Conservation (phyloP, 106 monocot species). For the Dendrobium huoshanense region DNA sequence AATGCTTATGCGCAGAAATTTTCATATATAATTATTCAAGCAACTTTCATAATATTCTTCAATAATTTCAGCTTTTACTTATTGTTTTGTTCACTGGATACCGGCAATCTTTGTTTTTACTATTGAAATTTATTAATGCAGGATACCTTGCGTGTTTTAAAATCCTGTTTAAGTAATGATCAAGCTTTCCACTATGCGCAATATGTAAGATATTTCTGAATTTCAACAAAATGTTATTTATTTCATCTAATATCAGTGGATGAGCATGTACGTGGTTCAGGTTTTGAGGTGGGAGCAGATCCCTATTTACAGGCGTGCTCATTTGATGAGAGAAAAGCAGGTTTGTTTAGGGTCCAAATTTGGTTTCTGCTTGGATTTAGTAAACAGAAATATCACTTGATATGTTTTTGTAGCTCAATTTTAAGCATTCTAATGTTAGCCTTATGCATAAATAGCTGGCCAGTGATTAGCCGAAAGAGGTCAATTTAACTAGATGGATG, state of each 20-base stretch:
- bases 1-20: not conserved
- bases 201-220: conserved; percentile 51
- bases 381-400: not conserved
- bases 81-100: not conserved
- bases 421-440: not conserved
- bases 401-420: not conserved
- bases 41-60: not conserved
- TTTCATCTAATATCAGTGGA: not conserved
- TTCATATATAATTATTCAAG: not conserved
- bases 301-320: conserved; percentile 58
- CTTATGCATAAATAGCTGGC: not conserved
- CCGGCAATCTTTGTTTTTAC: not conserved
- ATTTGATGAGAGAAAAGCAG: conserved; percentile 88
- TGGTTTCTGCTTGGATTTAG: not conserved
- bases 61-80: not conserved
- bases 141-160: conserved; percentile 61
- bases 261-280: conserved; percentile 21
- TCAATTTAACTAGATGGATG: too few species aligned
- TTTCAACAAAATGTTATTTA: not conserved
- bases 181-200: conserved; percentile 75
- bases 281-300: conserved; percentile 91
- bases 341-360: conserved; percentile 12
- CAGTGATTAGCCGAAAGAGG: not conserved
- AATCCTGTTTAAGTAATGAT: conserved; percentile 43
- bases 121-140: conserved; percentile 22